Base-by-base conservation (phyloP, 2,329 filamentous ascomycete genomes). In the Fusarium graminum region DNA sequence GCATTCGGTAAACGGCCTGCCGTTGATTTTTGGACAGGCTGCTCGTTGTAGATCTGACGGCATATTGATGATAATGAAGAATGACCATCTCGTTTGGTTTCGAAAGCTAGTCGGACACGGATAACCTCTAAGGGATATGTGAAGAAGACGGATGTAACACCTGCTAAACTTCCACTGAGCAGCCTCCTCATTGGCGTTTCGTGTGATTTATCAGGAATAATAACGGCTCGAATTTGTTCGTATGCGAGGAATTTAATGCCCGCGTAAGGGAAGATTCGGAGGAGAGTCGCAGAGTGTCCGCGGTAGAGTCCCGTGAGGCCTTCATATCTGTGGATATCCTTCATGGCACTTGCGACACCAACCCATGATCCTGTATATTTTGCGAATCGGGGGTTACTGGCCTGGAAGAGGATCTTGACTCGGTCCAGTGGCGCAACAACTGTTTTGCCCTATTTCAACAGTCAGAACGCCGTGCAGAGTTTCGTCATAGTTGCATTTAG, bases 201-300 rank as follows among this genome's bases (percentile, higher is more conserved):
- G 58, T 96, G 85, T 7, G 89, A 82, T 50, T 83, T 87, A 36
- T 80, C 82, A 2, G 86, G 86, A 63, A 99, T 98, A 30, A 98
- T 75, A 14, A 89, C 74, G 13, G 90, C 88, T 60, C 95, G 92
- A 67, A 97, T 92, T 79, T 99, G 95, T 78, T 99, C 95, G 81
- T 99, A 99, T 43, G 94, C 94, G 40, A 99, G 86, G 75, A 99
- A 99, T 75, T 99, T 99, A 79, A 98, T 97, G 43, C 92, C 94
- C 16, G 94, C 95, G 77, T 99, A 99, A 7, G 95, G 95, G 73
- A 98, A 99, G 65, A 99, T 97, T 67, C 95, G 90, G 51, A 98
- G 84, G 4, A 99, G 83, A 0, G 95, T 99, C 4, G 94, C 95
- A 6, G 93, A 97, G 77, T 99, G 95, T 8, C 95, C 95, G 51